Conservation (phyloP, 2,329 filamentous ascomycete genomes). For the Fusarium gaditjirri region DNA sequence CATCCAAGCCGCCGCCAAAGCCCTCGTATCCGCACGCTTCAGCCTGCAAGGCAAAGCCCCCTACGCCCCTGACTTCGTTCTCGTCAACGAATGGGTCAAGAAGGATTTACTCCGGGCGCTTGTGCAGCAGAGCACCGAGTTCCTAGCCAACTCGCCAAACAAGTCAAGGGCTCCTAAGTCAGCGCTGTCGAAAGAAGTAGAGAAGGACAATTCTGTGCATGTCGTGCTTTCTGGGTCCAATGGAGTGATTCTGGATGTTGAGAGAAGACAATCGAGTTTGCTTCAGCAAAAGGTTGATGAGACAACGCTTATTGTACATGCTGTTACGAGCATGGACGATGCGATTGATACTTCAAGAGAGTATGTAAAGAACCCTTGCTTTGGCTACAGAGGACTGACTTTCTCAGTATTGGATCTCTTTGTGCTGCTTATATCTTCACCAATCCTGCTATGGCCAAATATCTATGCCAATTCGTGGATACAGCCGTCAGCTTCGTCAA, state of each 20-base stretch:
- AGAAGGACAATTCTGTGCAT: constrained; percentile 20
- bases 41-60: constrained; percentile 27
- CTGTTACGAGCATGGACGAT: constrained; percentile 32
- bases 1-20: constrained; percentile 26
- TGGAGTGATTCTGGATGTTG: constrained; percentile 19
- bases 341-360: constrained; percentile 13
- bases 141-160: background rate
- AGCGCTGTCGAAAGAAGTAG: background rate
- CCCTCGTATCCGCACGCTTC: constrained; percentile 27
- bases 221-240: constrained; percentile 16
- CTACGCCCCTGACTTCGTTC: constrained; percentile 34
- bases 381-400: background rate
- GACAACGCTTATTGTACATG: constrained; percentile 15
- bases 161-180: background rate
- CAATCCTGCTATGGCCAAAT: constrained; percentile 21
- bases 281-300: constrained; percentile 16
- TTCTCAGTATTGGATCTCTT: constrained; percentile 7
- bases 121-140: constrained; percentile 23
- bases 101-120: constrained; percentile 33
- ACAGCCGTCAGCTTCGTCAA: constrained; percentile 19
- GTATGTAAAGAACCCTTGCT: background rate
- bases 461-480: constrained; percentile 21
- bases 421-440: constrained; percentile 26
- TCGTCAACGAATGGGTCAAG: constrained; percentile 40
- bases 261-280: constrained; percentile 9